These are phyloP conservation scores for Isabelozyma gotoi DNA, from an alignment of 805 yeast genomes.

Conservation along the genomic window DNA sequence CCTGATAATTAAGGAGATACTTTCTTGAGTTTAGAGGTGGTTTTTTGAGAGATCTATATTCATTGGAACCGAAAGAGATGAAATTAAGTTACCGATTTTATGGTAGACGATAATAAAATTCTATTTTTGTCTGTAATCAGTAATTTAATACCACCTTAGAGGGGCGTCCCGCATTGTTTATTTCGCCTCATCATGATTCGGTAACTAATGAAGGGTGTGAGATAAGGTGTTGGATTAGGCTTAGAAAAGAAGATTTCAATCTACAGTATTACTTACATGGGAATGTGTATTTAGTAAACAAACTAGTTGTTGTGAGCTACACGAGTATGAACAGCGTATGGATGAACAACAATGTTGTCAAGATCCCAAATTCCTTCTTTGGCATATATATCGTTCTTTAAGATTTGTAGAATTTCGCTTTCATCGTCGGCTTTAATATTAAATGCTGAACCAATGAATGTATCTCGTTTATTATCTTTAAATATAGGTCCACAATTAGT, in stretches of 20 bases:
- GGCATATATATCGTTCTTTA: constrained; percentile 57
- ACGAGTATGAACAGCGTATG: constrained; percentile 28
- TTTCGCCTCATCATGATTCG: too few species aligned
- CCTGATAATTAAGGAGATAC: too few species aligned
- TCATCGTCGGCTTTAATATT: constrained; percentile 57
- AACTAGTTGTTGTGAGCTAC: not conserved
- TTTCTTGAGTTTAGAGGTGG: too few species aligned
- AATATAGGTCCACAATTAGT: constrained; percentile 46
- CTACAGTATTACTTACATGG: not conserved
- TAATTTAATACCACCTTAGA: too few species aligned
- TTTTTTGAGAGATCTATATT: too few species aligned
- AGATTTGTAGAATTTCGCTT: constrained; percentile 56
- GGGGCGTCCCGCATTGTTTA: too few species aligned
- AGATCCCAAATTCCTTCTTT: constrained; percentile 69
- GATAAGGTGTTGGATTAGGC: not conserved
- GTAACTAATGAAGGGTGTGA: too few species aligned
- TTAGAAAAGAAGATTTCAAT: not conserved
- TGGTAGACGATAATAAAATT: not conserved
- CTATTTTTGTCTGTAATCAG: too few species aligned
- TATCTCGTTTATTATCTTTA: constrained; percentile 25
- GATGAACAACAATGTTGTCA: constrained; percentile 52
- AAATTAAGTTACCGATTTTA: too few species aligned
- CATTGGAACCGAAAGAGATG: too few species aligned
- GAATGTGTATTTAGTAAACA: not conserved
- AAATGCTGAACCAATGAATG: constrained; percentile 62